A percentile compares a stretch with the other conserved stretches of the same genome.
These are phyloP conservation scores for Enteropsectra breve DNA, from an alignment of 371 early-diverging fungal species.

Conservation along the genomic window DNA sequence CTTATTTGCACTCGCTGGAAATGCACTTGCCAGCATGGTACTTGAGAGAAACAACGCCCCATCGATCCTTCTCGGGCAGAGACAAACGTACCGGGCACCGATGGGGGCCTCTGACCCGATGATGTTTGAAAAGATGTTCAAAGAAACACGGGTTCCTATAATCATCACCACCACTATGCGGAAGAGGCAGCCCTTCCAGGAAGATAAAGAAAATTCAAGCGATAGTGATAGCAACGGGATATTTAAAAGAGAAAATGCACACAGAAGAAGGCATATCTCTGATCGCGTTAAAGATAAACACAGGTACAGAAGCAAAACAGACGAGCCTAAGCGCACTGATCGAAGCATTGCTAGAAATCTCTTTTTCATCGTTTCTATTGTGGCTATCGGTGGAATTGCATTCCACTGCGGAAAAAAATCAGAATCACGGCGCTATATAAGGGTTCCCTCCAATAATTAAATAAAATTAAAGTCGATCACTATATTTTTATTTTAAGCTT, in stretches of 20 bases:
- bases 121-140: slow-evolving; percentile 2
- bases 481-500: background rate
- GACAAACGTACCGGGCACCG: no score
- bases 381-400: slow-evolving; percentile 30
- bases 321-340: background rate
- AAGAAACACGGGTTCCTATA: background rate
- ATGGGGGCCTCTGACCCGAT: slow-evolving; percentile 3
- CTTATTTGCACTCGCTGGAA: no score
- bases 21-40: no score
- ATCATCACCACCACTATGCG: background rate
- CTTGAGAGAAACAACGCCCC: no score
- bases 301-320: background rate
- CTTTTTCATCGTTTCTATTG: slow-evolving; percentile 24
- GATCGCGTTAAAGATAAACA: background rate
- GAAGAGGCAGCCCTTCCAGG: no score
- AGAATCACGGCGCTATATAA: slow-evolving; percentile 45
- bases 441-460: slow-evolving; percentile 41
- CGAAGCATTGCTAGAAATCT: background rate
- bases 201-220: no score
- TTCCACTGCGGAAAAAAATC: slow-evolving; percentile 51
- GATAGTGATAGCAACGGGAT: no score
- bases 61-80: no score
- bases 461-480: background rate
- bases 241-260: no score
- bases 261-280: no score